Conservation (phyloP, 257 asterid genomes). For the Lycium barbarum region DNA sequence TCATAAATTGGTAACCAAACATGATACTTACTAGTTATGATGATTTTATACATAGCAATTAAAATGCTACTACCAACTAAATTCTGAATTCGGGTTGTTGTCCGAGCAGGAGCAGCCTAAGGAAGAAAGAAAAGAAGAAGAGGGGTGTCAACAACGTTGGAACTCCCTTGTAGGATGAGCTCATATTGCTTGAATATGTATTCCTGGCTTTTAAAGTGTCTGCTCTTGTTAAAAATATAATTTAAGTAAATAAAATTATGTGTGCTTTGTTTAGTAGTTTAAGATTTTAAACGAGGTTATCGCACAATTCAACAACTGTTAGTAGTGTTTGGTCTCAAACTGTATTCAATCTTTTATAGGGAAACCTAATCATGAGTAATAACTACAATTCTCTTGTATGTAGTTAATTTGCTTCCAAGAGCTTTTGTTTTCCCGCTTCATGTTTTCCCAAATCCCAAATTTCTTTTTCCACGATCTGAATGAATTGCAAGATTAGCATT, state of each 20-base stretch:
- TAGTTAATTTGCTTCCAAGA: no score
- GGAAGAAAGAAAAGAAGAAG: constrained; percentile 31
- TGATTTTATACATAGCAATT: no score
- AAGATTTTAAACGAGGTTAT: not conserved
- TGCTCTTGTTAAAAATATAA: not conserved
- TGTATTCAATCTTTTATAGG: not conserved
- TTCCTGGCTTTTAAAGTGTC: not conserved
- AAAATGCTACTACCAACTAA: no score
- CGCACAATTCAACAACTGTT: not conserved
- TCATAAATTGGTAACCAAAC: no score
- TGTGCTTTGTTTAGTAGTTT: not conserved
- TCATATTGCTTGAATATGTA: constrained; percentile 26
- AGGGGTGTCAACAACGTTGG: constrained; percentile 48
- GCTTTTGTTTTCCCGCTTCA: no score
- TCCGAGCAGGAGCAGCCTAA: constrained; percentile 39
- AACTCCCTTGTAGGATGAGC: constrained; percentile 34
- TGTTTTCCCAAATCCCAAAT: no score
- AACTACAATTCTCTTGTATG: no score
- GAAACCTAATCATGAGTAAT: not conserved
- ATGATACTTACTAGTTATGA: no score
- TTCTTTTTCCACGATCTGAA: no score
- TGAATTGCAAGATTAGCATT: no score
- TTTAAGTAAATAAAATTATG: not conserved
- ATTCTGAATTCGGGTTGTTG: no score
- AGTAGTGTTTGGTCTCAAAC: not conserved